A percentile compares a stretch with the other conserved stretches of the same genome.
Conservation (phyloP, 2,329 filamentous ascomycete species). For the Arthrocladium fulminans region DNA sequence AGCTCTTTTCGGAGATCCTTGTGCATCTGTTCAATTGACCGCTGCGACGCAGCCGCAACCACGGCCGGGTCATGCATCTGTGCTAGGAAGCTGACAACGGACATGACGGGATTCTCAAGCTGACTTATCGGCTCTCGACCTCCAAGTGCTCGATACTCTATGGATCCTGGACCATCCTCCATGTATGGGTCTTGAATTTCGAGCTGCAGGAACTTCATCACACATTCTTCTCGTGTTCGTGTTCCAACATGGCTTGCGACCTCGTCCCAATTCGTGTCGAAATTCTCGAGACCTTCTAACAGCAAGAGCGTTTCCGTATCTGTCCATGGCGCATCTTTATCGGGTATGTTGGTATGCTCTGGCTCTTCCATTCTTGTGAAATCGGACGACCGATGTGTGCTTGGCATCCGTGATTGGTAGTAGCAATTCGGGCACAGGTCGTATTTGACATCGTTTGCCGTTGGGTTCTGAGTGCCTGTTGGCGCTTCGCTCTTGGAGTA, state of each 20-base stretch:
- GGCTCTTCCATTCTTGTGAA: slow-evolving; percentile 86
- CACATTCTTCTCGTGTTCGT: slow-evolving; percentile 88
- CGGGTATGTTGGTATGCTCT: slow-evolving; percentile 66
- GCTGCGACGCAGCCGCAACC: slow-evolving; percentile 81
- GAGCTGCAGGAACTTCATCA: slow-evolving; percentile 88
- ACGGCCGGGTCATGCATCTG: slow-evolving; percentile 82
- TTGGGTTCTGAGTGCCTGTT: slow-evolving; percentile 44
- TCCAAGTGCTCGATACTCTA: slow-evolving; percentile 60
- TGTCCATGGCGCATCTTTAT: slow-evolving; percentile 81
- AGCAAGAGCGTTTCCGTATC: slow-evolving; percentile 83
- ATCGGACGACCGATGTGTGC: slow-evolving; percentile 66
- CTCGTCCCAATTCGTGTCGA: slow-evolving; percentile 91
- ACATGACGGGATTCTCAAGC: slow-evolving; percentile 92
- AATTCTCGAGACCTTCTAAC: slow-evolving; percentile 82
- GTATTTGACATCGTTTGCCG: slow-evolving; percentile 54
- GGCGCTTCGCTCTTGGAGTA: slow-evolving; percentile 56
- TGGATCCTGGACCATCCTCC: slow-evolving; percentile 61
- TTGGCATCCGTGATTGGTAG: slow-evolving; percentile 72
- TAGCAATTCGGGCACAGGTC: slow-evolving; percentile 90
- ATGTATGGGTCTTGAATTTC: slow-evolving; percentile 97
- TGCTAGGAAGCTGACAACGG: slow-evolving; percentile 87
- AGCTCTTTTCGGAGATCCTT: slow-evolving; percentile 69
- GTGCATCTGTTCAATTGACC: slow-evolving; percentile 78
- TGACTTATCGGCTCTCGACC: slow-evolving; percentile 84
- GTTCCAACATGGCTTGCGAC: slow-evolving; percentile 89